Percentiles rank a stretch among this genome's conserved stretches.
phyloP scores from a whole-genome alignment of 805 yeast genomes.

The Kodamaea fukazawae region DNA sequence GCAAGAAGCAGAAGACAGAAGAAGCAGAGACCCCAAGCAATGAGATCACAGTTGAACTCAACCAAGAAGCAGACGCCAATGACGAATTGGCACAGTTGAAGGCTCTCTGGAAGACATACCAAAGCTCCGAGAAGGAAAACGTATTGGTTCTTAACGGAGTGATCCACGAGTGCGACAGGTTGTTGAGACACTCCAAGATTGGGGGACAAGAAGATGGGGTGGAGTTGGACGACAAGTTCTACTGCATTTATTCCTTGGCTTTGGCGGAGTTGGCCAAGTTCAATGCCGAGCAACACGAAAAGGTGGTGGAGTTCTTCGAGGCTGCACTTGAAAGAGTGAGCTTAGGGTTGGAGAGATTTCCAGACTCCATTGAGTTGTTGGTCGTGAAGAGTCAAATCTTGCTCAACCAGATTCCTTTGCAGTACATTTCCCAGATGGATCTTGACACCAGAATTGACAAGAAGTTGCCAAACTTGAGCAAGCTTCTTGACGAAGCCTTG shows the following conservation, averaged over 20 bases:
- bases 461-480: slow-evolving; percentile 31
- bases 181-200: slow-evolving; percentile 47
- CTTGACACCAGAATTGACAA: slow-evolving; percentile 36
- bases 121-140: slow-evolving; percentile 53
- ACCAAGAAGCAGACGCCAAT: slow-evolving; percentile 66
- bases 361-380: slow-evolving; percentile 45
- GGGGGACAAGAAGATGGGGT: slow-evolving; percentile 12
- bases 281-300: slow-evolving; percentile 43
- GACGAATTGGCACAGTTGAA: slow-evolving; percentile 76
- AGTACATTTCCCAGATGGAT: slow-evolving; percentile 51
- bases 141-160: slow-evolving; percentile 75
- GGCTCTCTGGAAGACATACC: slow-evolving; percentile 69
- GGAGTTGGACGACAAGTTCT: slow-evolving; percentile 50
- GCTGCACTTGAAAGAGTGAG: slow-evolving; percentile 71
- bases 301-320: slow-evolving; percentile 56
- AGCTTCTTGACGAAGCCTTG: slow-evolving; percentile 47
- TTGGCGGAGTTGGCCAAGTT: slow-evolving; percentile 62
- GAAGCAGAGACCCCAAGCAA: slow-evolving; percentile 18
- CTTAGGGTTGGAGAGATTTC: slow-evolving; percentile 51
- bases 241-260: slow-evolving; percentile 72
- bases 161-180: slow-evolving; percentile 87
- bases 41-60: slow-evolving; percentile 57
- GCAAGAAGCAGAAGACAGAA: slow-evolving; percentile 25
- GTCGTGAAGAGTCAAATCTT: slow-evolving; percentile 56
- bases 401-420: slow-evolving; percentile 57